Base-by-base conservation (phyloP, 352 stramenopile species). In the Phytophthora cryptogea region DNA sequence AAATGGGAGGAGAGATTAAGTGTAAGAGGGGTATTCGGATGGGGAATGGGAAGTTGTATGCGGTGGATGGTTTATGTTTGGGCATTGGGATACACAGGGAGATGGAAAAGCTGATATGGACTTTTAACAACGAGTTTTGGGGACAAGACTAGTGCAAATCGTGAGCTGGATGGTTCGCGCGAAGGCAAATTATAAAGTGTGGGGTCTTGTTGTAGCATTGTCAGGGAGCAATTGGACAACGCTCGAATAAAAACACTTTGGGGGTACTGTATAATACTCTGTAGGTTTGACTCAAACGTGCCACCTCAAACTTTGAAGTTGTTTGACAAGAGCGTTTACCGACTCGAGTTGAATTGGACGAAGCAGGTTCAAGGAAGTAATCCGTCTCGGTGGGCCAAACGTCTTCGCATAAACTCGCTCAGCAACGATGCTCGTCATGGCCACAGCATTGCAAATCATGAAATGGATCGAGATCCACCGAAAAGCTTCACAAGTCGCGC, bases 401-500 rank as follows among this genome's bases (percentile, higher is more conserved):
- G 39, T 23, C 39, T 44, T 44, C 39, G 11, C 33, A 39, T 14
- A 44, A 16, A 14, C 14, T 14, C 5, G 32, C 11, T 8, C 8
- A 37, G 11, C 20, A 11, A 46, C 28, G 17, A 52, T 33, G 33
- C 30, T 32, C 35, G 23, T 28, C 6, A 27, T 28, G 37, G 3
- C 10, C 33, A 36, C 44, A 28, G 27, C 16, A 32, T 17, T 56
- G 54, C 58, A 65, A 59, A 65, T 59, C 57, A 27, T 27, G 36
- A 55, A 33, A 41, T 46, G 16, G 26, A 28, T 46, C 33, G 20
- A 54, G 42, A 11, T 55, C 36, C 58, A 66, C 50, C 58, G 50
- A 66, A 61, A 66, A 47, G 11, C 31, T 54, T 62, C 54, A 57
- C 30, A 50, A 63, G 55, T 63, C 37, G 40, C 45, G 28, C n/a